Evolutionary conservation across 805 yeast species (phyloP), one percentile per base, ranked within the genome.

Genomic region (Kazachstania psychrophila): DNA sequence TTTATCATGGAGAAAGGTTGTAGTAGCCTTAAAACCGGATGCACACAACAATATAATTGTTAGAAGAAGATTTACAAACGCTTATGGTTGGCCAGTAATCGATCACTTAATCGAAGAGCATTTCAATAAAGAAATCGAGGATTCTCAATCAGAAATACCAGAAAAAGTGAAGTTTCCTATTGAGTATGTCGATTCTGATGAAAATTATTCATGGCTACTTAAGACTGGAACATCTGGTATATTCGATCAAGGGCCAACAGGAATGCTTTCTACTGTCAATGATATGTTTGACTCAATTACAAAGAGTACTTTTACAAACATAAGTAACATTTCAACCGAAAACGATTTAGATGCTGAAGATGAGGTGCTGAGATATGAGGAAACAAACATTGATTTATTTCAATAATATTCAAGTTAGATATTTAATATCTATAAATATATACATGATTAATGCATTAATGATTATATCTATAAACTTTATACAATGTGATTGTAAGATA

Each of bases 21-120:
- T 92, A 19, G 95, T 88, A 1, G 76, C 76, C 29, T 62, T 92
- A 44, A 73, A 77, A 45, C 96, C 96, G 0, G 98, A 89, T 57
- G 96, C 98, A 0, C 98, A 89, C 54, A 89, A 89, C 51, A 89
- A 87, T 51, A 87, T 92, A 20, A 69, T 85, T 19, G 97, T 89
- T 1, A 66, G 98, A 44, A 69, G 98, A 46, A 64, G 84, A 43
- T 92, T 84, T 65, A 79, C 94, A 5, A 83, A 83, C 61, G 92
- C 89, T 0, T 82, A 76, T 58, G 94, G 94, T 1, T 83, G 94
- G 94, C 76, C 74, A 1, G 84, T 81, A 0, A 63, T 82, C 32
- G 87, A 81, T 41, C 92, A 54, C 38, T 51, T 83, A 42, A 72
- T 78, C 2, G 63, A 66, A 11, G 66, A 70, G 34, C 92, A 83